phyloP scores from a whole-genome alignment of 352 stramenopile species.

The Bremia lactucae region DNA sequence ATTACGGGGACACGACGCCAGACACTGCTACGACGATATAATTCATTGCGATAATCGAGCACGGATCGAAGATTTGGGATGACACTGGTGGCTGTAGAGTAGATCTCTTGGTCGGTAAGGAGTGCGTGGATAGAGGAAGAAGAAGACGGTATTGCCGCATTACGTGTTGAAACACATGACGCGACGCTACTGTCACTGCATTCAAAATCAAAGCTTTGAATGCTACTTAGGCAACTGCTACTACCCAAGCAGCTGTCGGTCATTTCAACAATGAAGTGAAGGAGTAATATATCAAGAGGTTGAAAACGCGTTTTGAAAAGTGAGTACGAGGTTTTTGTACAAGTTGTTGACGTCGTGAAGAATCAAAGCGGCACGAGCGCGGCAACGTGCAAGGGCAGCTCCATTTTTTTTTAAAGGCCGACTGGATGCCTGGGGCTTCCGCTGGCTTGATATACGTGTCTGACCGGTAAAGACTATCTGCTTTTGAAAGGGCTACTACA shows the following conservation, averaged over 20 bases:
- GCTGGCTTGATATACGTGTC: constrained; percentile 15
- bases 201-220: constrained; percentile 26
- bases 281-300: not conserved
- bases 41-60: constrained; percentile 13
- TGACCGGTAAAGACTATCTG: constrained; percentile 12
- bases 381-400: too few species aligned
- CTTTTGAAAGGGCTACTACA: not conserved
- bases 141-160: constrained; percentile 16
- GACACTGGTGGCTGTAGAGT: constrained; percentile 19
- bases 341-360: too few species aligned
- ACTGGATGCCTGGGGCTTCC: constrained; percentile 24
- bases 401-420: too few species aligned
- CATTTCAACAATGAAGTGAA: constrained; percentile 7
- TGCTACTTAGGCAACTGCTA: constrained; percentile 23
- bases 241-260: constrained; percentile 21
- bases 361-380: too few species aligned
- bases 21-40: constrained; percentile 5
- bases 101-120: constrained; percentile 27
- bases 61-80: constrained; percentile 31
- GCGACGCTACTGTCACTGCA: constrained; percentile 22
- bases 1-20: constrained; percentile 1
- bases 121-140: constrained; percentile 23
- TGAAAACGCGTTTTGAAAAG: constrained; percentile 15
- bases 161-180: constrained; percentile 18
- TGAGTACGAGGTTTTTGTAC: too few species aligned